phyloP scores from a whole-genome alignment of 169 alveolate genomes.

The Theileria annulata region DNA sequence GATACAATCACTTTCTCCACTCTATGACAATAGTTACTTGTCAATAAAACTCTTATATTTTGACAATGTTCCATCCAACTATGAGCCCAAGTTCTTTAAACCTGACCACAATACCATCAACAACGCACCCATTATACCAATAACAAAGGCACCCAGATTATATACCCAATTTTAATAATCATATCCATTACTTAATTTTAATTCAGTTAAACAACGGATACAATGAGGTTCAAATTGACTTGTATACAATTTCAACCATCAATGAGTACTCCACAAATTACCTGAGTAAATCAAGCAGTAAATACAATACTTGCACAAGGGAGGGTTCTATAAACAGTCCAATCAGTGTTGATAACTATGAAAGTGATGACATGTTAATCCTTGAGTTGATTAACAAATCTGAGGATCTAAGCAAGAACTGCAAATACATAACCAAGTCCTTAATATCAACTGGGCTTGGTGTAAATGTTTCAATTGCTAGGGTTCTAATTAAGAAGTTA shows the following conservation, averaged over 20 bases:
- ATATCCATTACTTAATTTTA: neutral
- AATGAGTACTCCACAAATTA: conserved; percentile 9
- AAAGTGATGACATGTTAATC: conserved; percentile 17
- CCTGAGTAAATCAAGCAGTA: neutral
- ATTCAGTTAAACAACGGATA: conserved; percentile 12
- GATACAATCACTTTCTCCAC: conserved; percentile 80
- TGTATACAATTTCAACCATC: neutral
- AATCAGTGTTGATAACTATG: neutral
- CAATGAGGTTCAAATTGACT: neutral
- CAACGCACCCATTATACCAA: conserved; percentile 52
- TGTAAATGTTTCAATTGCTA: conserved; percentile 30
- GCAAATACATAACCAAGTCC: conserved; percentile 31
- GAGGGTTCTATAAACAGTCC: too few species aligned
- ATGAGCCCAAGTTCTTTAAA: conserved; percentile 82
- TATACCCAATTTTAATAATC: conserved; percentile 74
- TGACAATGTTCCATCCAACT: conserved; percentile 79
- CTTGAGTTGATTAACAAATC: conserved; percentile 33
- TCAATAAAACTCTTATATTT: conserved; percentile 80
- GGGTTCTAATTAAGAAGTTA: conserved; percentile 46
- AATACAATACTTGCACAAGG: neutral
- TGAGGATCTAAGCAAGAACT: conserved; percentile 19
- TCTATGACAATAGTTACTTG: conserved; percentile 77
- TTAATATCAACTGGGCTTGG: conserved; percentile 33
- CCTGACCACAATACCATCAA: conserved; percentile 70
- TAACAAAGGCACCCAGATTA: conserved; percentile 55